Evolutionary conservation across 306 rosid species (phyloP).

Genomic region (Rubus parviflorus): DNA sequence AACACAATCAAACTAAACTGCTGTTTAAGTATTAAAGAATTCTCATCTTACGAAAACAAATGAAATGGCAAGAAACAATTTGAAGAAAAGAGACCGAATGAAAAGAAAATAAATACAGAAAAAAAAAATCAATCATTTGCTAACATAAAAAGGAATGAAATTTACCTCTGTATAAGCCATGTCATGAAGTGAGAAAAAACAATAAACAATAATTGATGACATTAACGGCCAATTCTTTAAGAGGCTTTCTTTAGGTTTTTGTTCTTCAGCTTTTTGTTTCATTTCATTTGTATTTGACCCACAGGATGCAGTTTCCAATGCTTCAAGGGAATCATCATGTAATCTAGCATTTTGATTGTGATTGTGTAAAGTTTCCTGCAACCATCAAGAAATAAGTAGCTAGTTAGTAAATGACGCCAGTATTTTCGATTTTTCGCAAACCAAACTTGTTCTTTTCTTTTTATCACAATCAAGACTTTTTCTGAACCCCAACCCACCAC

Average conservation of each 20-base stretch:
- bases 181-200: constrained; percentile 72
- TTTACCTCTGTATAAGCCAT: constrained; percentile 83
- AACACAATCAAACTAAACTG: background rate
- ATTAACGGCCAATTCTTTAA: constrained; percentile 80
- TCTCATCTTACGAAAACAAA: background rate
- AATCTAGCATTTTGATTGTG: constrained; percentile 21
- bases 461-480: too few relatives aligned
- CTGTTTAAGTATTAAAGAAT: background rate
- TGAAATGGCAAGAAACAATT: background rate
- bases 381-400: background rate
- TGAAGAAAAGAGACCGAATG: background rate
- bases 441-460: too few relatives aligned
- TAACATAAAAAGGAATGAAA: background rate
- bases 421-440: too few relatives aligned
- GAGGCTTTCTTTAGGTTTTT: constrained; percentile 45
- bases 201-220: constrained; percentile 67
- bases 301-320: constrained; percentile 46
- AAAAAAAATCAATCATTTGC: background rate
- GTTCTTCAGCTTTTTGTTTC: background rate
- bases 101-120: background rate
- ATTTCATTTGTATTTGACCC: constrained; percentile 15
- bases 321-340: constrained; percentile 30
- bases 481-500: too few relatives aligned
- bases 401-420: too few relatives aligned
- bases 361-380: constrained; percentile 83